A percentile compares a stretch with the other conserved stretches of the same genome.
phyloP scores from a whole-genome alignment of 441 rosid genomes.

The Arabidopsis hybrid region DNA sequence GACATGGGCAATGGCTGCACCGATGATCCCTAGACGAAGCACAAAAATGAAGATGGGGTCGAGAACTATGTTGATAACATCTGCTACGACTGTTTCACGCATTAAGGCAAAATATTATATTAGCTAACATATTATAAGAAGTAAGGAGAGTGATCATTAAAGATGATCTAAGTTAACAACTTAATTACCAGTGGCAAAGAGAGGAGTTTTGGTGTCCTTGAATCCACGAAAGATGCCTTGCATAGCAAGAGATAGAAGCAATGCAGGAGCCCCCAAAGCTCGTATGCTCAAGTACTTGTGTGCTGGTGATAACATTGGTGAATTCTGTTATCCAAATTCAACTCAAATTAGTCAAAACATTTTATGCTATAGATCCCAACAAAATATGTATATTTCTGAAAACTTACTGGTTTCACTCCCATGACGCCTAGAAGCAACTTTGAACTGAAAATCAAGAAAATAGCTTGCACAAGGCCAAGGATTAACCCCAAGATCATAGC shows the following conservation, averaged over 20 bases:
- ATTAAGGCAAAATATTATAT: not conserved
- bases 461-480: constrained; percentile 68
- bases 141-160: not conserved
- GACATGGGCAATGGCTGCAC: constrained; percentile 84
- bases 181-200: constrained; percentile 67
- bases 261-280: constrained; percentile 75
- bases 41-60: constrained; percentile 71
- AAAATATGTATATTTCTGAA: not conserved
- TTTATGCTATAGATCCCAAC: not conserved
- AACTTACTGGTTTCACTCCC: constrained; percentile 72
- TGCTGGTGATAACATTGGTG: constrained; percentile 65
- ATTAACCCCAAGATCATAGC: constrained; percentile 61
- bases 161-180: constrained; percentile 12
- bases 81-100: constrained; percentile 60
- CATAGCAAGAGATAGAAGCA: constrained; percentile 77
- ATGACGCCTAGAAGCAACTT: constrained; percentile 57
- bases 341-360: constrained; percentile 27
- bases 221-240: constrained; percentile 83
- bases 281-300: constrained; percentile 58
- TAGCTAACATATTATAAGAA: not conserved
- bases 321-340: constrained; percentile 46
- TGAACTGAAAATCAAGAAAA: constrained; percentile 60
- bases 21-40: constrained; percentile 65
- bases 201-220: constrained; percentile 77
- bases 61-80: constrained; percentile 57